Base-by-base conservation (phyloP, 2,329 filamentous ascomycete species). In the Pseudopyricularia cyperi region DNA sequence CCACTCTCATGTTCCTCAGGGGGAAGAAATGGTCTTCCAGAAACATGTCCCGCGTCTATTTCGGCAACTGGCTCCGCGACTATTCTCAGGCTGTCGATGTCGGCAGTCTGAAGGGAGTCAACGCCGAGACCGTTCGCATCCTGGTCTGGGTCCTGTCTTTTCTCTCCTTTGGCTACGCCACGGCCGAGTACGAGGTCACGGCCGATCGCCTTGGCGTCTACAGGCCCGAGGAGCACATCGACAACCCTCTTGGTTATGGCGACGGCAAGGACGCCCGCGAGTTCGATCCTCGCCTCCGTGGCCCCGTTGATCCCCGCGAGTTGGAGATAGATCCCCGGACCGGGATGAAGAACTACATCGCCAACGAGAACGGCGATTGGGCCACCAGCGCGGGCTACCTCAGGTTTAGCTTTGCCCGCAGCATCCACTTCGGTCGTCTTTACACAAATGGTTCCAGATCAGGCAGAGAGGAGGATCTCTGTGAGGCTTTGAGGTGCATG, bases 261-360 rank as follows among this genome's bases (percentile, higher is more conserved):
- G 89, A 97, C 60, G 87, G 88, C 58, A 62, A 79, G 57, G 93
- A 98, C 69, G 93, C 93, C 5, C 80, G 88, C 55, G 79, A 85
- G 60, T 89, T 80, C 61, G 93, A 97, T 64, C 70, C 76, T 35
- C 83, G 93, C 26, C 79, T 97, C 7, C 84, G 93, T 50, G 86
- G 83, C 1, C 90, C 90, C 0, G 82, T 97, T 8, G 71, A 80
- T 54, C 76, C 77, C 4, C 67, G 78, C 39, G 87, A 93, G 62
- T 79, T 87, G 19, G 81, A 87, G 54, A 78, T 93, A 53, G 87
- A 93, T 61, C 70, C 71, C 33, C 71, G 77, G 6, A 93, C 87
- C 1, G 90, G 90, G n/a, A 95, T 98, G 91, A 98, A 97, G 69
- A 97, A 97, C 65, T 98, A 98, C 66, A 97, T 98, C 58, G 83